phyloP scores from a whole-genome alignment of 768 basidiomycete species.

The Tephrocybe sp. region DNA sequence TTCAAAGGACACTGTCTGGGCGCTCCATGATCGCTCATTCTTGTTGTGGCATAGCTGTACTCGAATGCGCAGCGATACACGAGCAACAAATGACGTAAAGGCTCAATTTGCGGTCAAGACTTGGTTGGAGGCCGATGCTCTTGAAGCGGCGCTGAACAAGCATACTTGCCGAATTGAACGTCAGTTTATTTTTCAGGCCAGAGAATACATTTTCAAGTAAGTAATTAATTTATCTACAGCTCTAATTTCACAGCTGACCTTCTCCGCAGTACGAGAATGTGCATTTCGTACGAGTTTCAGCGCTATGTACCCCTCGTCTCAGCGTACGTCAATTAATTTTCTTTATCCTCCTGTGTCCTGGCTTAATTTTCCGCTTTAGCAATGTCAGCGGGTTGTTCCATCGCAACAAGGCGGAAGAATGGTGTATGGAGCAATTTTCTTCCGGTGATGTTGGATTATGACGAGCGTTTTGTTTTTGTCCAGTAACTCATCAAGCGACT shows the following conservation, averaged over 20 bases:
- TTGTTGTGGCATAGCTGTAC: constrained; percentile 74
- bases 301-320: constrained; percentile 58
- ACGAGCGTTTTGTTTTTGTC: constrained; percentile 4
- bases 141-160: constrained; percentile 58
- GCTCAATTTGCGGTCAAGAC: constrained; percentile 63
- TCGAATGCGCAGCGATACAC: constrained; percentile 47
- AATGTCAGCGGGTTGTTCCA: constrained; percentile 46
- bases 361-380: constrained; percentile 22
- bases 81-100: constrained; percentile 46
- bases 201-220: constrained; percentile 78
- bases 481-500: constrained; percentile 60
- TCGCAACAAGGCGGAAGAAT: constrained; percentile 59
- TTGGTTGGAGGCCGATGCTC: constrained; percentile 67
- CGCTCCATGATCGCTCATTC: constrained; percentile 66
- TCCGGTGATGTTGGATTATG: not conserved
- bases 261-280: constrained; percentile 57
- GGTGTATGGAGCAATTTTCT: constrained; percentile 44
- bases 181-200: constrained; percentile 64
- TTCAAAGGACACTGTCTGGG: constrained; percentile 71
- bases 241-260: not conserved
- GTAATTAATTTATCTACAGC: constrained; percentile 22
- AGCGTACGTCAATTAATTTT: constrained; percentile 36
- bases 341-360: not conserved
- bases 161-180: constrained; percentile 70
- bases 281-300: constrained; percentile 67